Evolutionary conservation across 148 eudicot genomes (phyloP), one percentile per base, ranked within the genome.

Genomic region (Vaccinium darrowii): DNA sequence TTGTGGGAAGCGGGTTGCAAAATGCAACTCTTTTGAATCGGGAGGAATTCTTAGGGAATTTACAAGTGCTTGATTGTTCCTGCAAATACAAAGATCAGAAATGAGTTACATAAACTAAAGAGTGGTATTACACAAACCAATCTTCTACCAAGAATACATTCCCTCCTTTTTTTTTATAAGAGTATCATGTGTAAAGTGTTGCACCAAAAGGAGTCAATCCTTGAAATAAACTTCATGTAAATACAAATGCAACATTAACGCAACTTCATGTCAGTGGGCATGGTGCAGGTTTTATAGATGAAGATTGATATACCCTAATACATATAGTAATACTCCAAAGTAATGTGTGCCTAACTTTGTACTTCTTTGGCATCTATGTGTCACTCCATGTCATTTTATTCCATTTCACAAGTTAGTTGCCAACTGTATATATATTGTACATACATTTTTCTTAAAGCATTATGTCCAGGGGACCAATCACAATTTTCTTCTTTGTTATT

Each of bases 11-110:
- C 87, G 93, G 3, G 91, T 89, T 19, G 83, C 87, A 67, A 95
- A 95, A 49, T 85, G 89, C 43, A 92, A 87, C 49, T 91, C 90
- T 79, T 85, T 89, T 60, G 98, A 94, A 87, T 90, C 93, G 36
- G 89, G 76, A 76, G 98, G 98, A 73, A 51, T 83, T 53, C 94
- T 91, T 50, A 92, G 84, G 77, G 80, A 80, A 82, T 80, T 79
- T 25, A 90, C 92, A 21, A 92, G 90, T 57, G 88, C 92, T 89
- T 93, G 87, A 86, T 90, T 95, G 47, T 79, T 84, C 91, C 98
- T 95, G 83, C 19, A 69, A 81, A 83, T 76, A 89, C 80, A 63
- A 84, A 23, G 27, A 83, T 0, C 18, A 60, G 27, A 8, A 74
- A 12, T 43, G 81, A 87, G 52, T 43, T 16, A n/a, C 27, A 12